phyloP scores from a whole-genome alignment of 148 eudicot genomes.

The Dianthus caryophyllus region DNA sequence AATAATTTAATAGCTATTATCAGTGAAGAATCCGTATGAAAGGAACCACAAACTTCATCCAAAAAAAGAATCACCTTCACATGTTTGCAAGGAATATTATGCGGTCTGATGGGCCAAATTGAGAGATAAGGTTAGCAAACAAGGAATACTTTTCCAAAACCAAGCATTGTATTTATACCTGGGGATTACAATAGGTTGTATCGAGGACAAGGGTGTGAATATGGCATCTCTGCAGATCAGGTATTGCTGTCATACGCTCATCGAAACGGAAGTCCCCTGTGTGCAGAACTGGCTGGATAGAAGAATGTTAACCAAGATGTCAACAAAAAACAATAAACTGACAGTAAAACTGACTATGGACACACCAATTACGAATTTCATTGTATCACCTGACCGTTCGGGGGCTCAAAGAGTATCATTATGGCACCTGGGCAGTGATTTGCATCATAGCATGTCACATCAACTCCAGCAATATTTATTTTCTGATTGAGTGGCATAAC shows the following conservation, averaged over 20 bases:
- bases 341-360: neutral
- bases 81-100: neutral
- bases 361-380: neutral
- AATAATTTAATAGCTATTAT: no score
- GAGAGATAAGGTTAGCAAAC: slow-evolving; percentile 8
- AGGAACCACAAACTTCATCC: neutral
- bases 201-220: slow-evolving; percentile 82
- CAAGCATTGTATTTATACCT: slow-evolving; percentile 36
- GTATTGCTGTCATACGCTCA: slow-evolving; percentile 51
- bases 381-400: slow-evolving; percentile 73
- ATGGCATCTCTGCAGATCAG: slow-evolving; percentile 34
- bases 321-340: slow-evolving; percentile 5
- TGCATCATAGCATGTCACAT: slow-evolving; percentile 92
- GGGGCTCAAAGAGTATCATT: slow-evolving; percentile 80
- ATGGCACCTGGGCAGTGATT: slow-evolving; percentile 96
- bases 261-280: slow-evolving; percentile 90
- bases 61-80: neutral
- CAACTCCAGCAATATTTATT: slow-evolving; percentile 60
- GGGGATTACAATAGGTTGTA: slow-evolving; percentile 90
- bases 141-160: neutral
- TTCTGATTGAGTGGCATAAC: slow-evolving; percentile 75
- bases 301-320: slow-evolving; percentile 5
- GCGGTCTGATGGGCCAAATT: neutral
- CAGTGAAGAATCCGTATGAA: no score
- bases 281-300: slow-evolving; percentile 76